Conservation (phyloP, 2,329 filamentous ascomycete genomes). For the Apiospora saccharicola region DNA sequence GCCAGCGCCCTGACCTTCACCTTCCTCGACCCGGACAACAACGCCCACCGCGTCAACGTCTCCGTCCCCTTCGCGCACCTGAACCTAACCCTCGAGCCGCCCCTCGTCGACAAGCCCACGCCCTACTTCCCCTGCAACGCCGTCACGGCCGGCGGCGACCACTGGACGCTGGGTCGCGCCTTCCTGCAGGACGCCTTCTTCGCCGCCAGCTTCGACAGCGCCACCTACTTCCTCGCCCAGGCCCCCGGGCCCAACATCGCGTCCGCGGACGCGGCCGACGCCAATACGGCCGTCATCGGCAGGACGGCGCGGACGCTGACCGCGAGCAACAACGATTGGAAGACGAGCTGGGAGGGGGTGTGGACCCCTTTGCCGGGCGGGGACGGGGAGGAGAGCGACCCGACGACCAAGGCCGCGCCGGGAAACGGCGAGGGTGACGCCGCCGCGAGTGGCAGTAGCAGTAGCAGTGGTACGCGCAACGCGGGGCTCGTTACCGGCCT, state of each 20-base stretch:
- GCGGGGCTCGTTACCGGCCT: neutral
- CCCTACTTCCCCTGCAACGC: constrained; percentile 51
- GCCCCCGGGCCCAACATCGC: constrained; percentile 42
- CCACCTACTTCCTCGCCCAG: constrained; percentile 42
- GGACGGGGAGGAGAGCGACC: neutral
- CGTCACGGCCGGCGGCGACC: constrained; percentile 27
- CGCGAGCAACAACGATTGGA: constrained; percentile 31
- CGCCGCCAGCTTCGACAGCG: constrained; percentile 42
- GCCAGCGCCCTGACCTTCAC: constrained; percentile 47
- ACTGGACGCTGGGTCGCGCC: constrained; percentile 47
- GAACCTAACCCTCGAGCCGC: constrained; percentile 45
- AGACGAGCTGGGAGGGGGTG: constrained; percentile 28
- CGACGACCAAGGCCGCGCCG: neutral
- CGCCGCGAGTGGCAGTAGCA: neutral
- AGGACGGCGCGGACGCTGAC: constrained; percentile 23
- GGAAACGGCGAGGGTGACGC: neutral
- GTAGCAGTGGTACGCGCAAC: neutral
- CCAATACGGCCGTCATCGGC: constrained; percentile 25
- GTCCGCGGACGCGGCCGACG: constrained; percentile 13
- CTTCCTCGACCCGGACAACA: constrained; percentile 39
- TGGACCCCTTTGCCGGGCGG: constrained; percentile 27
- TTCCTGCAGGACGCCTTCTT: constrained; percentile 53
- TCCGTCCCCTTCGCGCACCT: constrained; percentile 48
- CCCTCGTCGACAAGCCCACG: constrained; percentile 40
- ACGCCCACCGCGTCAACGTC: constrained; percentile 43